Evolutionary conservation across 2,329 filamentous ascomycete species (phyloP).

Genomic region (Domatiomyces catenatus): DNA sequence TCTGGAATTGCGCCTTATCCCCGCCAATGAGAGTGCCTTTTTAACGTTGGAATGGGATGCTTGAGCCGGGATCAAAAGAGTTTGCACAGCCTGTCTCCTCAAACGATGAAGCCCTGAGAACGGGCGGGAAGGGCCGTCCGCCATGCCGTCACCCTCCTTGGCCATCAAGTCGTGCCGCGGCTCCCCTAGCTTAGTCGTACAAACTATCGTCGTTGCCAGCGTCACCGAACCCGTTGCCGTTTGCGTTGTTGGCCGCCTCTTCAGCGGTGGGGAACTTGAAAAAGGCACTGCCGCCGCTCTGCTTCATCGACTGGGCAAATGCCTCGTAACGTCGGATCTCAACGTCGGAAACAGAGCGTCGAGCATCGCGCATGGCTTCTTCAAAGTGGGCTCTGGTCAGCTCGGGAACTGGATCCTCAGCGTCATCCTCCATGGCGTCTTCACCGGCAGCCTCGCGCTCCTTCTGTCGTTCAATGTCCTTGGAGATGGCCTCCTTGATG

Average conservation of each 20-base stretch:
- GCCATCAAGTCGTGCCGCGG: not conserved
- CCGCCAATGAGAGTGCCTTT: no score
- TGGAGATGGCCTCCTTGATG: constrained; percentile 87
- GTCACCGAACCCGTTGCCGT: constrained; percentile 53
- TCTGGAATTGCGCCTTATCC: no score
- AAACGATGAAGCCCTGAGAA: no score
- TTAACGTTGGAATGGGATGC: no score
- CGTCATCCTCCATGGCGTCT: constrained; percentile 59
- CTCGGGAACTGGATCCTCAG: constrained; percentile 86
- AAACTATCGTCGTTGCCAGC: constrained; percentile 91
- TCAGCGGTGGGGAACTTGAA: constrained; percentile 77
- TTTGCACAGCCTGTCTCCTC: no score
- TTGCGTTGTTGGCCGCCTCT: constrained; percentile 37
- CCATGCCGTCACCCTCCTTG: not conserved
- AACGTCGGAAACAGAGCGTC: constrained; percentile 86
- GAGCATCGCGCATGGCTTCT: constrained; percentile 91
- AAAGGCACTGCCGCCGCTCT: constrained; percentile 82
- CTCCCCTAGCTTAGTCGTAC: constrained; percentile 55
- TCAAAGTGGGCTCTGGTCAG: constrained; percentile 95
- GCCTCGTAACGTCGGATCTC: constrained; percentile 98
- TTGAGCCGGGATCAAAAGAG: no score
- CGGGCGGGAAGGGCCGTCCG: no score
- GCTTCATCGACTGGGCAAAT: constrained; percentile 98
- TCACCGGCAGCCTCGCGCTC: constrained; percentile 73
- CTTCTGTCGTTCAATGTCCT: constrained; percentile 81